Evolutionary conservation across 2,329 filamentous ascomycete species (phyloP), one percentile per base, ranked within the genome.

Genomic region (Tolypocladium ophioglossoides): DNA sequence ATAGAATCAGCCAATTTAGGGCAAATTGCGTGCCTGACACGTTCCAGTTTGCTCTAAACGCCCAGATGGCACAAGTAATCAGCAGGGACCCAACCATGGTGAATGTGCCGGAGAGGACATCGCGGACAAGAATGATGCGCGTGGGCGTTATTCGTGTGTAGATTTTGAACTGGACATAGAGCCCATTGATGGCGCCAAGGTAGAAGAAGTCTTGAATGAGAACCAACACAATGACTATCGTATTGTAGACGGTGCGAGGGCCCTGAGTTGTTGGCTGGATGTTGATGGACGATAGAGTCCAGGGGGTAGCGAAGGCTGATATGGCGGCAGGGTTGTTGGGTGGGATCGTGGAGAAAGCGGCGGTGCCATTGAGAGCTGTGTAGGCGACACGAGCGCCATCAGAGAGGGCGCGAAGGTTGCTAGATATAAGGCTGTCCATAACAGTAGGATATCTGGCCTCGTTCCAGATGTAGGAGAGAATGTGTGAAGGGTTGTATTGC

Each of bases 181-280:
- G 58, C 1, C 59, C 60, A 35, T 62, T 63, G 37, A 62, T 52
- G 6, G 55, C 59, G 32, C 57, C 60, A 11, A 63, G 56, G 39
- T 60, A 63, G 48, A 62, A 63, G 50, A 62, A 62, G 18, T 62
- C 57, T 27, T 63, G 57, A 34, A 62, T 61, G 32, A 62, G 40
- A n/a, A 62, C 50, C 48, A 63, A 27, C 10, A 63, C 62, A 49
- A 63, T 59, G n/a, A 57, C 55, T 1, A 62, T 57, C 1, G 59
- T 63, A 30, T 63, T 63, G n/a, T 63, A 63, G 30, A 63, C 62
- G 22, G 57, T 48, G 4, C 61, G 59, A 1, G 61, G 60, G n/a
- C 61, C 61, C 49, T 63, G 61, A 3, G 52, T 32, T 1, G 61
- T 63, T 20, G 56, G 56, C 32, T 60, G 54, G 44, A 63, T 59